Conservation (phyloP, 106 monocot species). For the Allium sativum region DNA sequence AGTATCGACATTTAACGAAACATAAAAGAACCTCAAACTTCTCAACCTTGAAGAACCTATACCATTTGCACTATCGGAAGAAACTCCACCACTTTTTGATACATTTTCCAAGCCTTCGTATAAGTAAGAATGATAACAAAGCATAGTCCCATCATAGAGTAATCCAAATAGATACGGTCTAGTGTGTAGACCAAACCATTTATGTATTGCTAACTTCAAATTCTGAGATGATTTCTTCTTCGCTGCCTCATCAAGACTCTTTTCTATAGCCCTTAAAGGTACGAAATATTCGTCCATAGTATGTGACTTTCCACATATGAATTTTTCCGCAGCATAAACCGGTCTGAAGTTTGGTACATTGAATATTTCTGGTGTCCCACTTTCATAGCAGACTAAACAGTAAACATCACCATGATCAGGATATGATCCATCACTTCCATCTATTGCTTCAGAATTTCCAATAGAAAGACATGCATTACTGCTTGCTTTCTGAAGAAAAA, state of each 20-base stretch:
- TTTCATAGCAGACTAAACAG: slow-evolving; percentile 81
- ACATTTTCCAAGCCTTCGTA: slow-evolving; percentile 50
- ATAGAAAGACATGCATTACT: slow-evolving; percentile 97
- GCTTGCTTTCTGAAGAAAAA: slow-evolving; percentile 80
- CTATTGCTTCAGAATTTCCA: slow-evolving; percentile 61
- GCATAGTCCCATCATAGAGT: slow-evolving; percentile 85
- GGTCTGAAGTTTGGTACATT: slow-evolving; percentile 75
- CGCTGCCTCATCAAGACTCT: slow-evolving; percentile 15
- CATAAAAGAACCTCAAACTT: slow-evolving; percentile 83
- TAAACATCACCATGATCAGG: slow-evolving; percentile 82
- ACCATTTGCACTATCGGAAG: slow-evolving; percentile 23
- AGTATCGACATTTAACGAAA: slow-evolving; percentile 35
- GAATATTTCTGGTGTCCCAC: slow-evolving; percentile 73
- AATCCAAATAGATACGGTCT: slow-evolving; percentile 77
- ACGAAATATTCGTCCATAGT: slow-evolving; percentile 44
- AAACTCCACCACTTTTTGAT: slow-evolving; percentile 26
- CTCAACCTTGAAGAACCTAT: slow-evolving; percentile 51
- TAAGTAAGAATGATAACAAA: slow-evolving; percentile 80
- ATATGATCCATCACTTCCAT: slow-evolving; percentile 62
- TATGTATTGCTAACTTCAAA: slow-evolving; percentile 78
- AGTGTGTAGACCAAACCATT: slow-evolving; percentile 70
- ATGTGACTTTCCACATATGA: slow-evolving; percentile 60
- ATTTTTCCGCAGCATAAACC: slow-evolving; percentile 67
- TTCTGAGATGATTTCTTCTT: slow-evolving; percentile 37
- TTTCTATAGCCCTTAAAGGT: slow-evolving; percentile 12